Evolutionary conservation across 2,329 filamentous ascomycete genomes (phyloP), one percentile per base, ranked within the genome.

Genomic region (Fusarium equiseti): DNA sequence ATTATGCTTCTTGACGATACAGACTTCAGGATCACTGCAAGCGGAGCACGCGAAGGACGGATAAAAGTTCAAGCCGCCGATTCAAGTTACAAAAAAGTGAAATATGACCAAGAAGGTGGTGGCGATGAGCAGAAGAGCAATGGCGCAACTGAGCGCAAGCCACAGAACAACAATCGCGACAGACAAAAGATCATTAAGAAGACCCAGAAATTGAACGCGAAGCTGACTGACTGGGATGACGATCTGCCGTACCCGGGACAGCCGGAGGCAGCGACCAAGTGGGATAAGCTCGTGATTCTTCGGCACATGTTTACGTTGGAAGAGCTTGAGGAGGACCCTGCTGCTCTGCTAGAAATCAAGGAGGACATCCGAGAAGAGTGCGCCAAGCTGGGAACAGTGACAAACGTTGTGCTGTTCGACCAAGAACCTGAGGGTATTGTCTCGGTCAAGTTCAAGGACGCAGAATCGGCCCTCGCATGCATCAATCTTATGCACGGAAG

Each of bases 191-290:
- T 97, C 64, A 97, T 97, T 78, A 92, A 90, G 80, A 95, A 95
- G 81, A 95, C 93, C 0, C 92, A 97, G 79, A 96, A 95, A 79
- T 86, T 98, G 74, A 93, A 95, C 76, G 95, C 94, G 51, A 95
- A 95, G 81, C 88, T 98, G 35, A 92, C 94, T 6, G 95, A 98
- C 80, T 99, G 96, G 96, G 92, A 94, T 76, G 95, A 98, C 76
- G 95, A 98, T 78, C 91, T 95, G 58, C 88, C 91, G 27, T 87
- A 82, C 67, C 85, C 78, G 6, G 77, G 73, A 2, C 69, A 74
- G 38, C 71, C 75, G 12, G 85, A 86, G n/a, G 85, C 80, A 12
- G 78, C 76, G 44, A 79, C 82, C 57, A 86, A 84, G 75, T 92
- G 88, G 82, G 92, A 95, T 75, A 97, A 95, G 79, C 85, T 93